phyloP scores from a whole-genome alignment of 2,329 filamentous ascomycete species.

The Colletotrichum sp. region DNA sequence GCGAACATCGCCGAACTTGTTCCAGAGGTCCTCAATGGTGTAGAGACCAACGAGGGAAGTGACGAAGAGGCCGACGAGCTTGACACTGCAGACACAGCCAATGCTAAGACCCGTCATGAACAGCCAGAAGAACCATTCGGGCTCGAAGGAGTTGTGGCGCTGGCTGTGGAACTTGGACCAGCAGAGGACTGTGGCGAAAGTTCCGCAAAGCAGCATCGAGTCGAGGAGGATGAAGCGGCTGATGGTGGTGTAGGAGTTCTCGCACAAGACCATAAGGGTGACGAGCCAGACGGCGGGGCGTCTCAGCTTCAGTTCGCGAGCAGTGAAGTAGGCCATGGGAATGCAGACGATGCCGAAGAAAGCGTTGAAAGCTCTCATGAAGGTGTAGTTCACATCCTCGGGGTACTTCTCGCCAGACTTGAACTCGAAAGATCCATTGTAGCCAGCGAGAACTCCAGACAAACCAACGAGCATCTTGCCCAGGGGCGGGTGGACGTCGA shows the following conservation, averaged over 20 bases:
- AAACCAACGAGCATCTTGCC: slow-evolving; percentile 98
- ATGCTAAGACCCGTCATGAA: slow-evolving; percentile 94
- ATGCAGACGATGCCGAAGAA: slow-evolving; percentile 92
- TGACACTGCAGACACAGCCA: slow-evolving; percentile 97
- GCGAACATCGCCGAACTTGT: slow-evolving; percentile 93
- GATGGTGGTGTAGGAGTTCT: slow-evolving; percentile 99
- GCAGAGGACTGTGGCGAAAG: slow-evolving; percentile 96
- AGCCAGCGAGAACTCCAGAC: slow-evolving; percentile 93
- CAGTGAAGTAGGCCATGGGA: slow-evolving; percentile 93
- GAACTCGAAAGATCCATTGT: slow-evolving; percentile 99
- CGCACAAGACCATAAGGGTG: slow-evolving; percentile 95
- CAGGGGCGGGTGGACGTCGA: slow-evolving; percentile 85
- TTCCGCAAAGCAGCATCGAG: slow-evolving; percentile 98
- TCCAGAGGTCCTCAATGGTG: slow-evolving; percentile 96
- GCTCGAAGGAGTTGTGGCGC: slow-evolving; percentile 83
- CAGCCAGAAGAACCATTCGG: slow-evolving; percentile 94
- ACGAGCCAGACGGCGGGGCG: slow-evolving; percentile 92
- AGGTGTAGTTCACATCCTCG: slow-evolving; percentile 92
- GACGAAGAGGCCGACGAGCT: slow-evolving; percentile 96
- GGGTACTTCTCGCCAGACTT: slow-evolving; percentile 98
- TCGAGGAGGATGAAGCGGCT: slow-evolving; percentile 97
- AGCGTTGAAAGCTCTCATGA: slow-evolving; percentile 98
- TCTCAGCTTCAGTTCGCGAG: slow-evolving; percentile 86
- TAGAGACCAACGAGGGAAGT: slow-evolving; percentile 95
- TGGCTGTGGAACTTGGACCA: slow-evolving; percentile 96